Conservation (phyloP, 192 early-diverging fungal species). For the Dissophora globulifera region DNA sequence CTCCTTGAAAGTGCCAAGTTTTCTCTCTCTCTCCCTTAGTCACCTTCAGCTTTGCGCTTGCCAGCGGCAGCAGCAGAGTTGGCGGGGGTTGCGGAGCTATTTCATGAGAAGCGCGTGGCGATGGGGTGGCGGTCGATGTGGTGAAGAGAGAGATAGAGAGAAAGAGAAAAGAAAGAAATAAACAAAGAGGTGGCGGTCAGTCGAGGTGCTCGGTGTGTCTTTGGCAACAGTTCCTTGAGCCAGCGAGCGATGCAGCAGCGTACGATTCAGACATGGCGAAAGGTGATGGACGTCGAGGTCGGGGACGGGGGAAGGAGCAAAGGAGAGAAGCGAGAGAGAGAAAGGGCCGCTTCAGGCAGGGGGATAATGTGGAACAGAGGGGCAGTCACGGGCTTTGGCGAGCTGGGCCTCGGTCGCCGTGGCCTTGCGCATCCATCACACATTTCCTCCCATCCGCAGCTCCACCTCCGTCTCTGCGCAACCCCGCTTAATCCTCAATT, state of each 20-base stretch:
- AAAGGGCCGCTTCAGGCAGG: no score
- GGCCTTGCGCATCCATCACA: no score
- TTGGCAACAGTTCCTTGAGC: neutral
- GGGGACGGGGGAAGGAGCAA: neutral
- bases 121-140: no score
- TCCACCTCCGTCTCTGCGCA: neutral
- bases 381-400: conserved; percentile 3
- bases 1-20: no score
- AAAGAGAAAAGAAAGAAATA: neutral
- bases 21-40: no score
- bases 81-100: neutral
- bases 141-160: neutral
- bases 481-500: neutral
- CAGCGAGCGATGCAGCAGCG: neutral
- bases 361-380: no score
- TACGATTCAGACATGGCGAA: conserved; percentile 9
- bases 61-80: conserved; percentile 9
- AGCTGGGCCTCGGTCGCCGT: no score
- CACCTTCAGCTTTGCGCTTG: conserved; percentile 46
- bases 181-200: no score
- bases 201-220: no score
- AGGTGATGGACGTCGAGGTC: neutral
- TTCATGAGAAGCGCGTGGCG: no score
- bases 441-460: no score
- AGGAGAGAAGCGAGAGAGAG: neutral